Evolutionary conservation across 2,329 filamentous ascomycete species (phyloP), one percentile per base, ranked within the genome.

Genomic region (Xylaria sp.): DNA sequence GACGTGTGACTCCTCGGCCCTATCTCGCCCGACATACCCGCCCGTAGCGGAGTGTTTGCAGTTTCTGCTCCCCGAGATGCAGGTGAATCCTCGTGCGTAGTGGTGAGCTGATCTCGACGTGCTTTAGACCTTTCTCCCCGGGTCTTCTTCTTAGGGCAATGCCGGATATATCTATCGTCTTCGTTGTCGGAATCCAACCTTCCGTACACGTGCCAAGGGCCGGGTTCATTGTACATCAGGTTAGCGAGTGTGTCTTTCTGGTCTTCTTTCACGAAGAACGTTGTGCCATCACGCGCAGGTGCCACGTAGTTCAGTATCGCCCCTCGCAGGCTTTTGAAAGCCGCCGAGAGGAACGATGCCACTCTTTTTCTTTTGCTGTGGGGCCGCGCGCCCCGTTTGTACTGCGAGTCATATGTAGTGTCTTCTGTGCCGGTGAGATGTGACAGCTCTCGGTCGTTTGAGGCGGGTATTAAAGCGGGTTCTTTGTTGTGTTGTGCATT

Each of bases 161-260:
- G 25, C 13, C 49, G 9, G 5, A 36, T 46, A 12, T 48, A n/a
- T 7, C n/a, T 31, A 5, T 65, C 49, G 39, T 41, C 39, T 46
- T 68, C 67, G 13, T 28, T 8, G 13, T 60, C 64, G 41, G 64
- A 69, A 43, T 60, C 59, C 13, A 67, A 43, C 20, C 25, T 41
- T 10, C 25, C 49, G 43, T 66, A 69, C 54, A 55, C 39, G 33
- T 67, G 55, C 67, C 63, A 66, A 6, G 67, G 59, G 18, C 41
- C 49, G 4, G 49, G 43, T 13, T 63, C 28, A 46, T 43, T 54
- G 20, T 36, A 33, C 6, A 65, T 9, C 10, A 49, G 18, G 6
- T 66, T 20, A 5, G 28, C 28, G 18, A 49, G n/a, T 20, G 25
- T 48, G 9, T 12, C 15, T 13, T n/a, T 23, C 39, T 48, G 28